Conservation (phyloP, 495 filamentous ascomycete genomes). For the Penicillium coprophilum region DNA sequence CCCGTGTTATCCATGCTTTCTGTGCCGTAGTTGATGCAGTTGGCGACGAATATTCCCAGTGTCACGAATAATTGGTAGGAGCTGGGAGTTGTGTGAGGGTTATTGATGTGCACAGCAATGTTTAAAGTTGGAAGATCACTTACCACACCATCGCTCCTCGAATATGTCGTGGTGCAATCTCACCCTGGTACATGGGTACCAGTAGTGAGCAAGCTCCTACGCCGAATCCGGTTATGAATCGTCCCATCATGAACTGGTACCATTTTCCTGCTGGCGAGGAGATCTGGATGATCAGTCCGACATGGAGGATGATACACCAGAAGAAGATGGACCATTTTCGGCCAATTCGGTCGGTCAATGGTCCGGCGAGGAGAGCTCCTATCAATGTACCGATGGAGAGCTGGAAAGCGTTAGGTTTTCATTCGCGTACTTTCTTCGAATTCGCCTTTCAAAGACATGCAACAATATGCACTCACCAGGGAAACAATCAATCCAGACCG, state of each 20-base stretch:
- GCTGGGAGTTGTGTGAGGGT: constrained; percentile 13
- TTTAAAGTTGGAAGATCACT: background rate
- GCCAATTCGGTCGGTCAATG: constrained; percentile 49
- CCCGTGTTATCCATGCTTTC: constrained; percentile 41
- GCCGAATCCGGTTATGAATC: constrained; percentile 59
- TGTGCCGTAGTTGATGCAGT: constrained; percentile 78
- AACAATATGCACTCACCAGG: constrained; percentile 29
- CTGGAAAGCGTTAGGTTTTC: constrained; percentile 11
- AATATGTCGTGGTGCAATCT: constrained; percentile 61
- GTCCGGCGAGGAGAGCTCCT: constrained; percentile 59
- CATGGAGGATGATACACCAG: constrained; percentile 58
- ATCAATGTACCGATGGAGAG: constrained; percentile 65
- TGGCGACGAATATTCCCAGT: constrained; percentile 74
- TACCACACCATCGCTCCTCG: constrained; percentile 65
- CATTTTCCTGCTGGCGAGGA: constrained; percentile 49
- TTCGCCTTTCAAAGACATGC: background rate
- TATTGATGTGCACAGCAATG: background rate
- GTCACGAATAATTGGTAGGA: constrained; percentile 85
- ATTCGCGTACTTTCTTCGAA: background rate
- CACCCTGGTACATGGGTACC: constrained; percentile 66
- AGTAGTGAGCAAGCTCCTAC: constrained; percentile 67
- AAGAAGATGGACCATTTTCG: constrained; percentile 49
- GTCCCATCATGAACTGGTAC: constrained; percentile 52
- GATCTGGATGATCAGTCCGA: constrained; percentile 65
- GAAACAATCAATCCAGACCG: constrained; percentile 54